These are phyloP conservation scores for Colletotrichum cereale DNA, from an alignment of 2,329 filamentous ascomycete species.

Conservation along the genomic window DNA sequence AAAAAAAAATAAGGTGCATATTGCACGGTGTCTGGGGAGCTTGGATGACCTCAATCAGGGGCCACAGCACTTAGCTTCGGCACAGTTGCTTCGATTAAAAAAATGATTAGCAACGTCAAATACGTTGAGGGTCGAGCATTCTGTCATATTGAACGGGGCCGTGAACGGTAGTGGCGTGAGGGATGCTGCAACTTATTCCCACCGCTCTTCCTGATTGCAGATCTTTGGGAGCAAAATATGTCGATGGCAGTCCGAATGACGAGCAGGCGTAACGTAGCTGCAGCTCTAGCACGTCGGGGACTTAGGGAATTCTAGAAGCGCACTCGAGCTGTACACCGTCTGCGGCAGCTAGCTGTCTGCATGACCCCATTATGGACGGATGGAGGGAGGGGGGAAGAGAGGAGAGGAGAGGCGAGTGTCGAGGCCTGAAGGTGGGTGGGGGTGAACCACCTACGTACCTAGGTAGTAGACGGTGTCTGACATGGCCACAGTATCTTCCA, in stretches of 20 bases:
- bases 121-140: conserved; percentile 8
- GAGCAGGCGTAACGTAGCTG: conserved; percentile 32
- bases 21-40: conserved; percentile 18
- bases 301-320: conserved; percentile 26
- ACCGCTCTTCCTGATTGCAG: conserved; percentile 37
- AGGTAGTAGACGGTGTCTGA: conserved; percentile 26
- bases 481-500: conserved; percentile 14
- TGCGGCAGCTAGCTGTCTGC: conserved; percentile 35
- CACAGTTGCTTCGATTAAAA: conserved; percentile 4
- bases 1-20: background rate
- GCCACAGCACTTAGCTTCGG: conserved; percentile 19
- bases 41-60: conserved; percentile 16
- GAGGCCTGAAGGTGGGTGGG: conserved; percentile 16
- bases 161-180: conserved; percentile 24
- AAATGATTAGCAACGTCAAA: background rate
- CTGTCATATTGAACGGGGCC: conserved; percentile 14
- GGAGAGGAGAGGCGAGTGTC: conserved; percentile 4
- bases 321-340: conserved; percentile 13
- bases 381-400: background rate
- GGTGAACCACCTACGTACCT: background rate
- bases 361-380: conserved; percentile 31
- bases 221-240: conserved; percentile 22
- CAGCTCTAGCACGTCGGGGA: conserved; percentile 30
- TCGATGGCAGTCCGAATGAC: conserved; percentile 30
- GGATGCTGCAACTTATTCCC: conserved; percentile 25